These are phyloP conservation scores for Penicillium paradoxum DNA, from an alignment of 495 filamentous ascomycete species.

Conservation along the genomic window DNA sequence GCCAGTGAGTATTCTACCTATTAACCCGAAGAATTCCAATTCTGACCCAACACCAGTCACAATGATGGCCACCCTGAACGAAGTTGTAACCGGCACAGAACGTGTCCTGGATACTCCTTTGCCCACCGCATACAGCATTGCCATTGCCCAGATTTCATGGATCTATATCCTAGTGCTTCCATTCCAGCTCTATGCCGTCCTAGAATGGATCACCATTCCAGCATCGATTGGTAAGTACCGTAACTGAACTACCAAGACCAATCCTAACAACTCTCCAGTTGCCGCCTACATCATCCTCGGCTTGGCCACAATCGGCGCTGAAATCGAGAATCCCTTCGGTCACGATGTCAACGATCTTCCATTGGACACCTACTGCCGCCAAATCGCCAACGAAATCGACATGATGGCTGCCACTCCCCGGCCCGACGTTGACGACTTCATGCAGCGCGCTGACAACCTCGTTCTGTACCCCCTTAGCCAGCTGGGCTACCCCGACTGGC, in stretches of 20 bases:
- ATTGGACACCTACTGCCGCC: slow-evolving; percentile 69
- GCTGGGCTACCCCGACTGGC: slow-evolving; percentile 56
- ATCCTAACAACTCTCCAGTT: slow-evolving; percentile 22
- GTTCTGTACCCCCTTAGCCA: slow-evolving; percentile 65
- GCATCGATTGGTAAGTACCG: slow-evolving; percentile 58
- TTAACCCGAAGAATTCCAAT: background rate
- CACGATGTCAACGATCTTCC: slow-evolving; percentile 83
- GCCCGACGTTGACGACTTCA: slow-evolving; percentile 54
- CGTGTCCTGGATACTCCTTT: slow-evolving; percentile 81
- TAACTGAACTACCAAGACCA: background rate
- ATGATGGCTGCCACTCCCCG: slow-evolving; percentile 58
- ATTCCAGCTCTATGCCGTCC: slow-evolving; percentile 65
- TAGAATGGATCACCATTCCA: slow-evolving; percentile 78
- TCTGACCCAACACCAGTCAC: slow-evolving; percentile 23
- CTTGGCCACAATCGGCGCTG: slow-evolving; percentile 77
- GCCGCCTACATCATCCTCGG: slow-evolving; percentile 88
- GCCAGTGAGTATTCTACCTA: slow-evolving; percentile 28
- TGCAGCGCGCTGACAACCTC: slow-evolving; percentile 53
- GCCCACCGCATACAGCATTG: slow-evolving; percentile 79
- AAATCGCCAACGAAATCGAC: slow-evolving; percentile 68
- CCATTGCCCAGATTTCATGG: slow-evolving; percentile 84
- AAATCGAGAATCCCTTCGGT: slow-evolving; percentile 89
- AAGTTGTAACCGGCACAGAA: slow-evolving; percentile 69
- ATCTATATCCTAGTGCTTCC: slow-evolving; percentile 78
- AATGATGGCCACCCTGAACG: slow-evolving; percentile 54